These are phyloP conservation scores for Ashbya aceris DNA, from an alignment of 1,139 yeast species.

Conservation along the genomic window DNA sequence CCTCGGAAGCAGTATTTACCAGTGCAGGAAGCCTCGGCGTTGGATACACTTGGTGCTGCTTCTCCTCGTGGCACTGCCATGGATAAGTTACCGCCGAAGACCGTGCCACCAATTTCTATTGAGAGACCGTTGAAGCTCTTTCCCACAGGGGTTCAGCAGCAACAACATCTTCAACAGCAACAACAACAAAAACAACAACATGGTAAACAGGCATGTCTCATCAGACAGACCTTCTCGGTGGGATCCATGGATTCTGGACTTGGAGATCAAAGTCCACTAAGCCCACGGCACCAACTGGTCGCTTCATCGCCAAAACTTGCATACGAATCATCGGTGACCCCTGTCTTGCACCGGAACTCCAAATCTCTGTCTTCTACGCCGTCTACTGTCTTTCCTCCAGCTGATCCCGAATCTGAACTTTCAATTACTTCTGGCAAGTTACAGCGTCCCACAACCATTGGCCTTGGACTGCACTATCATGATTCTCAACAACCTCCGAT, in stretches of 20 bases:
- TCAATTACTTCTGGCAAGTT: neutral
- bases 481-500: neutral
- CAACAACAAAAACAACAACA: neutral
- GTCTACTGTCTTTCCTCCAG: constrained; percentile 12
- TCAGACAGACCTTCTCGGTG: no score
- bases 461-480: constrained; percentile 5
- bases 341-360: neutral
- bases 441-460: neutral
- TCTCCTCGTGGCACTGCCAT: neutral
- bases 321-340: neutral
- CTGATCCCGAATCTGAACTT: constrained; percentile 7
- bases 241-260: neutral
- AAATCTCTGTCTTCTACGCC: constrained; percentile 6
- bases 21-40: neutral
- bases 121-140: constrained; percentile 9
- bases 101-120: constrained; percentile 6
- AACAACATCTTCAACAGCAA: no score
- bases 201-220: neutral
- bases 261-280: neutral
- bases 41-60: neutral
- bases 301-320: neutral
- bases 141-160: no score
- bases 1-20: neutral
- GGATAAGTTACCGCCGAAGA: neutral
- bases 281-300: neutral